Evolutionary conservation across 257 asterid species (phyloP).

Genomic region (Euphrasia confusa): DNA sequence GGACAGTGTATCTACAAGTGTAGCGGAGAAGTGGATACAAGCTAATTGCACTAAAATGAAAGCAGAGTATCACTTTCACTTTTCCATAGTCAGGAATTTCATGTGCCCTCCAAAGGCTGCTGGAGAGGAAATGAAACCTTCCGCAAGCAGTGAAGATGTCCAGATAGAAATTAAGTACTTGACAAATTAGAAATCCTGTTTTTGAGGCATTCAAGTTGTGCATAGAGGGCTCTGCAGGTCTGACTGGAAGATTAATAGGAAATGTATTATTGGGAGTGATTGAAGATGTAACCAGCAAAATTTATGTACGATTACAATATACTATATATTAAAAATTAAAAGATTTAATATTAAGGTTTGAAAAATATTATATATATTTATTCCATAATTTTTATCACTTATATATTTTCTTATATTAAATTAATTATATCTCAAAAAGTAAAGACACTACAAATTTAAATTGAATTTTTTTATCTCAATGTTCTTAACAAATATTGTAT

Average conservation of each 20-base stretch:
- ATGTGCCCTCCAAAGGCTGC: conserved; percentile 39
- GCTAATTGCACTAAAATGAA: conserved; percentile 65
- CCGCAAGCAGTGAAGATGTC: conserved; percentile 25
- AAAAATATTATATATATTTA: too few relatives aligned
- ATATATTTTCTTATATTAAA: too few relatives aligned
- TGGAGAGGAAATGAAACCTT: conserved; percentile 23
- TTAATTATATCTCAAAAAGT: too few relatives aligned
- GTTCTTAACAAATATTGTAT: too few relatives aligned
- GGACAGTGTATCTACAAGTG: conserved; percentile 67
- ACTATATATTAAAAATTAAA: too few relatives aligned
- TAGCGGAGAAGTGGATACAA: conserved; percentile 86
- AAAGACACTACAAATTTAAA: too few relatives aligned
- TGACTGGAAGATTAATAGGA: neutral
- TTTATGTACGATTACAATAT: too few relatives aligned
- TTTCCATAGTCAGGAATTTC: conserved; percentile 61
- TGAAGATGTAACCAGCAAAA: too few relatives aligned
- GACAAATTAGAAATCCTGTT: conserved; percentile 20
- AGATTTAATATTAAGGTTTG: too few relatives aligned
- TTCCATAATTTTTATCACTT: too few relatives aligned
- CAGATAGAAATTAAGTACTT: conserved; percentile 30
- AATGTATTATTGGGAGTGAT: too few relatives aligned
- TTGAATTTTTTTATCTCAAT: too few relatives aligned
- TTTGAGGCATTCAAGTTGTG: neutral
- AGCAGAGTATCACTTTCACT: conserved; percentile 68
- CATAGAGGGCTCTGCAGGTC: neutral